Percentiles rank a stretch among this genome's conserved stretches.
Evolutionary conservation across 345 rosid species (phyloP).

Genomic region (Salix caprea): DNA sequence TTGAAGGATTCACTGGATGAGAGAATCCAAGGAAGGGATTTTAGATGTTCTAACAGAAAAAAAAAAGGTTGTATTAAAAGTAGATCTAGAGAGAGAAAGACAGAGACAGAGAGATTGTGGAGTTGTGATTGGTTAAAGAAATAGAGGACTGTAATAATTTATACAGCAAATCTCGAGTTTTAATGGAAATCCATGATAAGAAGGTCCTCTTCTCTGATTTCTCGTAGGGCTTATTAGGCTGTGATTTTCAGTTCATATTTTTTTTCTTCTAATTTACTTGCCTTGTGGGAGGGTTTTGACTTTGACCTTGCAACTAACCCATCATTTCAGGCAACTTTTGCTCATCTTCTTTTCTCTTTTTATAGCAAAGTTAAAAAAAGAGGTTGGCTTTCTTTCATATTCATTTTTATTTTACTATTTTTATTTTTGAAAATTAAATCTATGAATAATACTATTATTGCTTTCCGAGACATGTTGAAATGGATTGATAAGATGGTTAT

Average conservation of each 20-base stretch:
- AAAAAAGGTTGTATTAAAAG: slow-evolving; percentile 5
- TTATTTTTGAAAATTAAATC: not conserved
- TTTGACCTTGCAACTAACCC: slow-evolving; percentile 44
- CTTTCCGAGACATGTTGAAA: not conserved
- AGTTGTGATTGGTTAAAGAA: slow-evolving; percentile 15
- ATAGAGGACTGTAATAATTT: not conserved
- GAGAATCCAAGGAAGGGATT: slow-evolving; percentile 5
- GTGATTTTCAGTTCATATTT: slow-evolving; percentile 1
- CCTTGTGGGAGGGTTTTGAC: slow-evolving; percentile 28
- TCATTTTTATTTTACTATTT: not conserved
- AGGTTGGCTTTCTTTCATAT: not conserved
- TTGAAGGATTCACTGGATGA: slow-evolving; percentile 5
- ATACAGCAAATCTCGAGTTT: slow-evolving; percentile 19
- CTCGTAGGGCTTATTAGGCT: not conserved
- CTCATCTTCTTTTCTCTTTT: slow-evolving; percentile 26
- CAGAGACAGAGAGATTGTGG: not conserved
- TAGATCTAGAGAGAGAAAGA: slow-evolving; percentile 26
- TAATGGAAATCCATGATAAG: slow-evolving; percentile 12
- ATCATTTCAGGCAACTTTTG: slow-evolving; percentile 39
- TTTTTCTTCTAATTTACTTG: slow-evolving; percentile 23
- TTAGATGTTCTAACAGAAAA: slow-evolving; percentile 10
- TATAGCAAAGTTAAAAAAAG: slow-evolving; percentile 1
- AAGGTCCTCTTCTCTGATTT: not conserved
- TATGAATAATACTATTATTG: not conserved
- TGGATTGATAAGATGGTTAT: no score